Percentiles rank a stretch among this genome's conserved stretches.
Conservation (phyloP, 2,329 filamentous ascomycete genomes). For the Drechslera avenae region DNA sequence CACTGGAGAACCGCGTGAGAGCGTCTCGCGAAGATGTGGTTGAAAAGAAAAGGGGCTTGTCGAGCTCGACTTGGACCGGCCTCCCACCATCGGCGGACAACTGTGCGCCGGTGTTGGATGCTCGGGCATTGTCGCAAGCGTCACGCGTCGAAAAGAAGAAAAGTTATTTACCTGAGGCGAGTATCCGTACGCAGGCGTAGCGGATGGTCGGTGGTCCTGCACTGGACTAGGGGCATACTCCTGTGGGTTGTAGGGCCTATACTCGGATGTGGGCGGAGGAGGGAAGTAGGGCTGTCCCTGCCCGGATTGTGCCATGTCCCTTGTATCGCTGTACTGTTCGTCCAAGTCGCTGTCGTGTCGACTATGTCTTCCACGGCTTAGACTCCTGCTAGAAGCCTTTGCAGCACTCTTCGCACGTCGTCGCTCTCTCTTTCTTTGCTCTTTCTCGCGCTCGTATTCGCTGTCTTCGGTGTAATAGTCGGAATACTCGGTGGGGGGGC, state of each 20-base stretch:
- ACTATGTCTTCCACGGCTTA: conserved; percentile 37
- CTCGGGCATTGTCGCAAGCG: conserved; percentile 30
- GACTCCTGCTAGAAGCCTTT: conserved; percentile 29
- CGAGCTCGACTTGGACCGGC: conserved; percentile 25
- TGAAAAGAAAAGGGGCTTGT: conserved; percentile 24
- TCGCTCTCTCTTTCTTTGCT: conserved; percentile 29
- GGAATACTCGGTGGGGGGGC: conserved; percentile 34
- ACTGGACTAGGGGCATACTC: conserved; percentile 35
- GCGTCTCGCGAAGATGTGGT: conserved; percentile 23
- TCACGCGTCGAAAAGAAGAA: conserved; percentile 38
- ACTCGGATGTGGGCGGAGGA: conserved; percentile 41
- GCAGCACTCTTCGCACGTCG: conserved; percentile 37
- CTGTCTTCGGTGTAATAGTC: conserved; percentile 39
- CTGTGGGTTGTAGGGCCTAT: conserved; percentile 45
- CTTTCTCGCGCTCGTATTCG: conserved; percentile 36
- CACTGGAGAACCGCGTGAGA: conserved; percentile 39
- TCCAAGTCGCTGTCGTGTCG: conserved; percentile 32
- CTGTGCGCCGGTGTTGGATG: conserved; percentile 26
- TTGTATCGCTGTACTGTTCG: conserved; percentile 27
- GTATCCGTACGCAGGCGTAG: conserved; percentile 36
- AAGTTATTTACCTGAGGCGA: conserved; percentile 45
- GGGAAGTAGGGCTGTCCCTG: conserved; percentile 38
- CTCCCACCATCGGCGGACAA: conserved; percentile 30
- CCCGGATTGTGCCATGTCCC: conserved; percentile 36
- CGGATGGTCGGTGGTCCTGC: conserved; percentile 31